A percentile compares a stretch with the other conserved stretches of the same genome.
These are phyloP conservation scores for Hibiscus tridactylites DNA, from an alignment of 345 rosid species.

Conservation along the genomic window DNA sequence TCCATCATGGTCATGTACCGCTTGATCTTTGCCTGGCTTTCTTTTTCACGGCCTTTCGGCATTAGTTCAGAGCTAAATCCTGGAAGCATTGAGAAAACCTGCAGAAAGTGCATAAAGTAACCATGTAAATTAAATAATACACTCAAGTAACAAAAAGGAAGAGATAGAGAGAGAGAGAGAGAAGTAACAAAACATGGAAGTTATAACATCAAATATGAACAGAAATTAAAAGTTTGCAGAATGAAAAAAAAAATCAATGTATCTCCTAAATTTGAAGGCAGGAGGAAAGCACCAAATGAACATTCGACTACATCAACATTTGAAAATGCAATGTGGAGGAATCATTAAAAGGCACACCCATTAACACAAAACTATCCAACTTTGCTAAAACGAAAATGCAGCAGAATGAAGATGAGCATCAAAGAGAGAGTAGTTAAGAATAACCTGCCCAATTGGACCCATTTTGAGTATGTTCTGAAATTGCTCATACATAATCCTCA, in stretches of 20 bases:
- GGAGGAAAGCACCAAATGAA: background rate
- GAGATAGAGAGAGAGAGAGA: too few relatives aligned
- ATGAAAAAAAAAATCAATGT: background rate
- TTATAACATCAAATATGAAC: background rate
- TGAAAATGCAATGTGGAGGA: background rate
- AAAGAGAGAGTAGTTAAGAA: background rate
- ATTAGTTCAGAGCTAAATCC: constrained; percentile 79
- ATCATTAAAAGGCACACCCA: background rate
- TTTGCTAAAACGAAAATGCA: background rate
- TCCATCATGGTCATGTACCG: constrained; percentile 97
- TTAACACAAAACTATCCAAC: background rate
- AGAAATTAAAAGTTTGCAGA: background rate
- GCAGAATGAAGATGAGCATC: too few relatives aligned
- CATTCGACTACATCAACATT: background rate
- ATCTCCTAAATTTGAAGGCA: background rate
- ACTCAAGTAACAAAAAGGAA: too few relatives aligned
- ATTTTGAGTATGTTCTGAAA: constrained; percentile 77
- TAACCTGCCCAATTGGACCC: constrained; percentile 90
- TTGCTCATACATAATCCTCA: constrained; percentile 88
- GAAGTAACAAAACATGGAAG: too few relatives aligned
- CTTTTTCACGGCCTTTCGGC: constrained; percentile 95
- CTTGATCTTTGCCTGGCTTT: constrained; percentile 88
- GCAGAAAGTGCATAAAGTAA: constrained; percentile 5
- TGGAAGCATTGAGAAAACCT: constrained; percentile 88
- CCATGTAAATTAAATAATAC: background rate